phyloP scores from a whole-genome alignment of 2,329 filamentous ascomycete genomes.

The Cadophora gregata region DNA sequence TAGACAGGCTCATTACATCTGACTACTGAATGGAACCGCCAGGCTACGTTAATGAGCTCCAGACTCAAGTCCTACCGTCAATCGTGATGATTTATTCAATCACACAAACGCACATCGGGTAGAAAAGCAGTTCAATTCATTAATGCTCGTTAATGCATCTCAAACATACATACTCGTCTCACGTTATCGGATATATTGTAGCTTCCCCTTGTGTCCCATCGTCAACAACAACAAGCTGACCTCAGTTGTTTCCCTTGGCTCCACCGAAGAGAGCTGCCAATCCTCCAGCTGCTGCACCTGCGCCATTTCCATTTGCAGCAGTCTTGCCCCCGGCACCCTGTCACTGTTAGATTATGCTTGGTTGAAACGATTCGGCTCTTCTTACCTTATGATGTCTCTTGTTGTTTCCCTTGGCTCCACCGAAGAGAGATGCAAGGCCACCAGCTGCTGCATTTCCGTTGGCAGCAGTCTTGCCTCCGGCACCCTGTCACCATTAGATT shows the following conservation, averaged over 20 bases:
- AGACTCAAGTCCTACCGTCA: too few relatives aligned
- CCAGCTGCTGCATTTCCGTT: too few relatives aligned
- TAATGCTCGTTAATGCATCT: background rate
- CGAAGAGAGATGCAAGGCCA: conserved; percentile 1
- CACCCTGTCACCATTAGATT: background rate
- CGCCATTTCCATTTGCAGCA: background rate
- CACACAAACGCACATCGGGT: background rate
- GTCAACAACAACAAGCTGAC: background rate
- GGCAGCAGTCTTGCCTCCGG: conserved; percentile 12
- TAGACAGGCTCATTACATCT: too few relatives aligned
- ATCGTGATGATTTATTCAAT: too few relatives aligned
- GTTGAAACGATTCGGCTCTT: background rate
- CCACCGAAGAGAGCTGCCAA: conserved; percentile 22
- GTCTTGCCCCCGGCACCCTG: background rate
- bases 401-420: background rate
- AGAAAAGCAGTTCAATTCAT: background rate
- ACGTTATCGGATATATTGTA: background rate
- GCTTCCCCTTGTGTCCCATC: background rate
- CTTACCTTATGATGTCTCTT: conserved; percentile 6
- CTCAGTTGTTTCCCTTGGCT: background rate
- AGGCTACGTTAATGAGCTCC: too few relatives aligned
- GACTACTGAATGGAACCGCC: too few relatives aligned
- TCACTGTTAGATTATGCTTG: background rate
- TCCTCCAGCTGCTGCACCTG: conserved; percentile 1
- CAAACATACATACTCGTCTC: background rate